A percentile compares a stretch with the other conserved stretches of the same genome.
phyloP scores from a whole-genome alignment of 1,139 yeast species.

The Hanseniaspora gamundiae region DNA sequence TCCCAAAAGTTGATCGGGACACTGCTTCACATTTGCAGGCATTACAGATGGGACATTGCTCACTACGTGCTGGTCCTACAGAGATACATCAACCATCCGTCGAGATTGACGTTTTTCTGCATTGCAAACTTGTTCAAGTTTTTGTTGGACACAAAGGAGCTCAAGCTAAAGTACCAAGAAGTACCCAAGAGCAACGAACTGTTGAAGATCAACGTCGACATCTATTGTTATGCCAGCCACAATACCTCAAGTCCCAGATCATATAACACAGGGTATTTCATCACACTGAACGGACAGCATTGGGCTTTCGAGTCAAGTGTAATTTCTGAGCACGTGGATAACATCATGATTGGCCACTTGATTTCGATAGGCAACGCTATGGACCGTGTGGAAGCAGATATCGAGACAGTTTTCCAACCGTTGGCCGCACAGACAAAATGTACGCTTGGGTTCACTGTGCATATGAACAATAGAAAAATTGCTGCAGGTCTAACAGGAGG shows the following conservation, averaged over 20 bases:
- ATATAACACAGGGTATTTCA: too few relatives aligned
- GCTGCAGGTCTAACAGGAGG: too few relatives aligned
- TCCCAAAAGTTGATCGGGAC: not conserved
- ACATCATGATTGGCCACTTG: too few relatives aligned
- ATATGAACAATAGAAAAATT: too few relatives aligned
- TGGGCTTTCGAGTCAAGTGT: too few relatives aligned
- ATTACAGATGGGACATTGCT: constrained; percentile 15
- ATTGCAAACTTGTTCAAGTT: not conserved
- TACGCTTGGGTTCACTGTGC: too few relatives aligned
- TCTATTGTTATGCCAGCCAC: not conserved
- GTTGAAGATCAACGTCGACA: not conserved
- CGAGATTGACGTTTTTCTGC: not conserved
- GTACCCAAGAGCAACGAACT: not conserved
- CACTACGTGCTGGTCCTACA: constrained; percentile 22
- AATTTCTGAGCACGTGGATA: too few relatives aligned
- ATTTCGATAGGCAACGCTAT: too few relatives aligned
- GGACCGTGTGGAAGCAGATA: too few relatives aligned
- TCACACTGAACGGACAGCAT: too few relatives aligned
- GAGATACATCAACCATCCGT: constrained; percentile 5
- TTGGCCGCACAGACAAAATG: too few relatives aligned
- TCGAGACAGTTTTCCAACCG: too few relatives aligned
- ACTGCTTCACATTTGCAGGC: not conserved
- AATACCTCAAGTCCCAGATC: not conserved
- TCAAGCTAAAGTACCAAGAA: not conserved
- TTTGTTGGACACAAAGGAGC: not conserved